Evolutionary conservation across 129 eudicot species (phyloP), one percentile per base, ranked within the genome.

Genomic region (Tagetes patula): DNA sequence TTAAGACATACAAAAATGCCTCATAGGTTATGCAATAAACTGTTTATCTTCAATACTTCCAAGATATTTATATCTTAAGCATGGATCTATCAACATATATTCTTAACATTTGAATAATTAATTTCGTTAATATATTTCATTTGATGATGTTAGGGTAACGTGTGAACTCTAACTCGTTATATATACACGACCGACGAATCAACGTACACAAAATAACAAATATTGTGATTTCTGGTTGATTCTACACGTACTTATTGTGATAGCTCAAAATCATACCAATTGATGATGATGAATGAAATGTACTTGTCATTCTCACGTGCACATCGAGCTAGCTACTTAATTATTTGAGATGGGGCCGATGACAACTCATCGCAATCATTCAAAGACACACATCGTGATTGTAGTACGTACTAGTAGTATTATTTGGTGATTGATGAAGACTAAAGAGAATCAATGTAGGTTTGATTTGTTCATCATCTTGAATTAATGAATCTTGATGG

Each of bases 401-500:
- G 27, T 20, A 20, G 27, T 20, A 20, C 27, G n/a, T n/a, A n/a
- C n/a, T 77, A 39, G 38, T 30, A 63, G 56, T 71, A 65, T 52
- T 32, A 60, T 71, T 50, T 70, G 58, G 67, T 78, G 71, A 77
- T 77, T 41, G 82, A 78, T 63, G 50, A 63, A 67, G 81, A 63
- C 82, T 71, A 71, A 71, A 52, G 67, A 71, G 76, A 62, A 62
- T 78, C 66, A 71, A 71, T 71, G 82, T 78, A 49, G 56, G 72
- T 64, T 71, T 41, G n/a, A 78, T 71, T 38, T 61, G 43, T 6
- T 70, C 3, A 39, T 13, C 12, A 53, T 76, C 62, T 48, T 74
- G 40, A 36, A 11, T 74, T 20, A 20, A 10, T 43, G 48, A 43
- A 43, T 43, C 79, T 75, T 75, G 58, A 53, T 40, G 33, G 40